Evolutionary conservation across 2,329 filamentous ascomycete genomes (phyloP).

Genomic region (Colletotrichum shisoi): DNA sequence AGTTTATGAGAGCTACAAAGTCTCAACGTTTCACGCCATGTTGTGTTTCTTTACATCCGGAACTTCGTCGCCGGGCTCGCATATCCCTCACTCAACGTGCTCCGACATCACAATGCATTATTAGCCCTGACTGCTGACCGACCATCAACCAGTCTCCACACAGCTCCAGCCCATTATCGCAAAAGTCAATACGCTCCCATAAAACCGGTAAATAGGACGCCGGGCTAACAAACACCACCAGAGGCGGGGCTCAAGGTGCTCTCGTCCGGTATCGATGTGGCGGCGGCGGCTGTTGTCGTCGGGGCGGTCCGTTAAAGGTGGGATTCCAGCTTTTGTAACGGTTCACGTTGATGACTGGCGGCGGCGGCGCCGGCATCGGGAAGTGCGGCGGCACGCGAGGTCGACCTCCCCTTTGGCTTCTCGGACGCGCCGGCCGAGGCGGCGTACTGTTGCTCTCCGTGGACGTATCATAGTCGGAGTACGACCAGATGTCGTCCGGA

Average conservation of each 20-base stretch:
- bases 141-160: not conserved
- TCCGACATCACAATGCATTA: too few relatives aligned
- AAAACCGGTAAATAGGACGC: too few relatives aligned
- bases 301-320: not conserved
- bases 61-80: not conserved
- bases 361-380: not conserved
- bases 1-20: not conserved
- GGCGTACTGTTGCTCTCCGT: not conserved
- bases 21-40: not conserved
- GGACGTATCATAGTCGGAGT: slow-evolving; percentile 15
- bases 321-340: not conserved
- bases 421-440: not conserved
- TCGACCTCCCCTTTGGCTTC: not conserved
- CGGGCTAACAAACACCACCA: not conserved
- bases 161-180: accelerated
- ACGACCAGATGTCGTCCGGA: not conserved
- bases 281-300: slow-evolving; percentile 2
- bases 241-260: not conserved
- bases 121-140: too few relatives aligned
- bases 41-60: not conserved
- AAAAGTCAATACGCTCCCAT: not conserved
- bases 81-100: too few relatives aligned
- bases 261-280: slow-evolving; percentile 1
- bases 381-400: too few relatives aligned
- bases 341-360: slow-evolving; percentile 11